Evolutionary conservation across 164 flowering plant species (phyloP), one percentile per base, ranked within the genome.

Genomic region (Saururus chinensis): DNA sequence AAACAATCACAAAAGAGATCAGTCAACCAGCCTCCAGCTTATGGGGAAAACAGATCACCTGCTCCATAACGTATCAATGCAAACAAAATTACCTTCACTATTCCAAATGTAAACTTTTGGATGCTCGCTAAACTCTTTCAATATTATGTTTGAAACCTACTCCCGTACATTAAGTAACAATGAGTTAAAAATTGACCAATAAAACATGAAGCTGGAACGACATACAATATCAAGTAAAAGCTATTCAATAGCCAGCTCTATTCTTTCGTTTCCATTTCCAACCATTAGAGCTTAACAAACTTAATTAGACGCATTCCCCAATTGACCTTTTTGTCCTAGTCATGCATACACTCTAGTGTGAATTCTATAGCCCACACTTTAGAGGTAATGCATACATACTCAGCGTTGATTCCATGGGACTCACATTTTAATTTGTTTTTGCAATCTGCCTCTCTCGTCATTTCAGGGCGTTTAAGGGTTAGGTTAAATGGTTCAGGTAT

Each of bases 81-180:
- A 61, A 67, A 20, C 22, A 49, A 41, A 56, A 54, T 68, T 76
- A 92, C 98, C 98, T 85, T 84, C 76, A 57, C 97, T 89, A 74
- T 84, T 68, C 97, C 96, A 89, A 55, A 92, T 86, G 71, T 74
- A 81, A 25, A 86, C 87, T 78, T 88, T 92, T 40, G 96, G 91
- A 71, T 88, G 81, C 73, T 70, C 59, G 53, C 76, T 74, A 60
- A 89, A 76, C 74, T 86, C 87, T 69, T 77, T 81, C 65, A 71
- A 40, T 53, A 92, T 70, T n/a, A 86, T 57, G 12, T 72, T 77
- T 26, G 85, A 78, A 24, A 88, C 82, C 98, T 89, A 80, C 66
- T 21, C 19, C 14, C 16, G 1, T 5, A 66, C 26, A 72, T 42
- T 35, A 59, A 40, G 9, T 35, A 64, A 20, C 24, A 61, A 25